Evolutionary conservation across 1,139 yeast genomes (phyloP).

Genomic region (Candida mesenterica): DNA sequence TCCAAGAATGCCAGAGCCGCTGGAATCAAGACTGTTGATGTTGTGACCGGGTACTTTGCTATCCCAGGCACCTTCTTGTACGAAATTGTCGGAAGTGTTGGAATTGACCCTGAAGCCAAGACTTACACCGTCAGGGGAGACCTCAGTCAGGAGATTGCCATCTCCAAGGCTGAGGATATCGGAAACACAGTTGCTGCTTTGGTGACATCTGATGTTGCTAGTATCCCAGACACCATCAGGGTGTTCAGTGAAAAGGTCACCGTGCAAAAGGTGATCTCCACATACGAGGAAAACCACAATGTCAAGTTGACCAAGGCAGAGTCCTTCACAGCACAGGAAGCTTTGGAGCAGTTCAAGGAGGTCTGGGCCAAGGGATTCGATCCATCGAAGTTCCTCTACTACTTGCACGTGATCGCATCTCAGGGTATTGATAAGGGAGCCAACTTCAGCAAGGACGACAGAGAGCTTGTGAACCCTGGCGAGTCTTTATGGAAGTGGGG

Average conservation of each 20-base stretch:
- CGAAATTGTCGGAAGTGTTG: constrained; percentile 34
- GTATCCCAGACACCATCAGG: constrained; percentile 46
- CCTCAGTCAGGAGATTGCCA: constrained; percentile 30
- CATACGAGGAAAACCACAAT: constrained; percentile 41
- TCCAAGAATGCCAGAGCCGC: constrained; percentile 36
- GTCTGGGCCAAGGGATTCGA: constrained; percentile 31
- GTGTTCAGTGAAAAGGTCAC: constrained; percentile 43
- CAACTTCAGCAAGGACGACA: constrained; percentile 32
- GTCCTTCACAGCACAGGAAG: constrained; percentile 28
- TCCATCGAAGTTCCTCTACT: constrained; percentile 23
- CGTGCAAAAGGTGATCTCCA: constrained; percentile 36
- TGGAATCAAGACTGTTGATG: constrained; percentile 54
- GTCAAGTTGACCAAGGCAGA: constrained; percentile 31
- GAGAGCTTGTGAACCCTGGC: constrained; percentile 55
- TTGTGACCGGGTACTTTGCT: constrained; percentile 46
- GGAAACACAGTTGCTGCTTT: constrained; percentile 41
- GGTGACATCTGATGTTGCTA: constrained; percentile 31
- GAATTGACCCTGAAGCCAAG: constrained; percentile 34
- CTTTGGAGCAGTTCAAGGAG: constrained; percentile 28
- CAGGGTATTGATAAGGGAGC: constrained; percentile 31
- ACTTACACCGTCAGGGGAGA: constrained; percentile 44
- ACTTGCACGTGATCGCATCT: constrained; percentile 30
- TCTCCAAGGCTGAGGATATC: constrained; percentile 43
- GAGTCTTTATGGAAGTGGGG: constrained; percentile 55
- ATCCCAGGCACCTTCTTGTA: constrained; percentile 37